Percentiles rank a stretch among this genome's conserved stretches.
Conservation (phyloP, 2,329 filamentous ascomycete species). For the Hymenoscyphus linearis region DNA sequence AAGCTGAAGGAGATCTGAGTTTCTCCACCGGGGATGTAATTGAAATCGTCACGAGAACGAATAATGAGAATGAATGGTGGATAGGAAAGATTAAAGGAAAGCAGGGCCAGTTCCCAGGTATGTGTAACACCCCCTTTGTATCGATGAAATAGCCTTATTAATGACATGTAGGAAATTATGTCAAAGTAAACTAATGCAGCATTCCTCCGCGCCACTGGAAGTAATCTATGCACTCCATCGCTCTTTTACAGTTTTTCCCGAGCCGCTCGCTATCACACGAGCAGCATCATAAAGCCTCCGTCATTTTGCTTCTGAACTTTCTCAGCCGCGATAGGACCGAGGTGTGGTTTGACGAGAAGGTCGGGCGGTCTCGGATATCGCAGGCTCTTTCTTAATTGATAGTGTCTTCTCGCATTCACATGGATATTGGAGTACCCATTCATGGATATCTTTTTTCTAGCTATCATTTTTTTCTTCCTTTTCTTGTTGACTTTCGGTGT, state of each 20-base stretch:
- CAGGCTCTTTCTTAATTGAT: not conserved
- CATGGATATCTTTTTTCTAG: not conserved
- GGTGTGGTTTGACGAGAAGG: not conserved
- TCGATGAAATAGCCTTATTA: slow-evolving; percentile 5
- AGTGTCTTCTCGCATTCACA: not conserved
- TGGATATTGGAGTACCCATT: not conserved
- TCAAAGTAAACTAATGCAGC: slow-evolving; percentile 22
- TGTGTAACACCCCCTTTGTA: slow-evolving; percentile 26
- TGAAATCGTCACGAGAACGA: slow-evolving; percentile 77
- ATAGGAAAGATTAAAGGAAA: slow-evolving; percentile 72
- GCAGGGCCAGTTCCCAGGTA: slow-evolving; percentile 92
- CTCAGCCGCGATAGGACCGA: not conserved
- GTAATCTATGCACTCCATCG: not conserved
- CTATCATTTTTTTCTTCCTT: not conserved
- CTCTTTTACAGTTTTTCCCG: not conserved
- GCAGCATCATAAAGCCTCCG: not conserved
- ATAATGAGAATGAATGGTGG: slow-evolving; percentile 98
- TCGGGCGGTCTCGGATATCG: not conserved
- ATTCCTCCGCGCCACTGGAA: not conserved
- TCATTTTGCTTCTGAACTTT: not conserved
- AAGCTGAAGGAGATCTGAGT: slow-evolving; percentile 88
- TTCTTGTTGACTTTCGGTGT: no score
- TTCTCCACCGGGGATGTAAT: slow-evolving; percentile 86
- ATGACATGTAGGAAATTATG: slow-evolving; percentile 43
- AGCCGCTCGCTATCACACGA: not conserved